These are phyloP conservation scores for Platanthera guangdongensis DNA, from an alignment of 106 monocot genomes.

Conservation along the genomic window DNA sequence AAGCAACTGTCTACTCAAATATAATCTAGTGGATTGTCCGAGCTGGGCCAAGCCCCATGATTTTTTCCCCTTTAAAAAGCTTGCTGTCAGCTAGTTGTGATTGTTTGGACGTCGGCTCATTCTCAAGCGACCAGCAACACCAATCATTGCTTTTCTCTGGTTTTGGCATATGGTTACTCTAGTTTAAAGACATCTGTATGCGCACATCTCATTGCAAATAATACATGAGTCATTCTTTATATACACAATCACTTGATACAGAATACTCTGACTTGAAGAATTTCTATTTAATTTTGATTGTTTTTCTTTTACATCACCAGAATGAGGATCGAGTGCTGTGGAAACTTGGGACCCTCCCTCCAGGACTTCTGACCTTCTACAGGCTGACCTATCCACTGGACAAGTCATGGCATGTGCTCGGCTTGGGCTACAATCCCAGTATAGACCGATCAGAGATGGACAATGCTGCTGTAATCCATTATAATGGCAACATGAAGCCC, in stretches of 20 bases:
- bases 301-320: slow-evolving; percentile 8
- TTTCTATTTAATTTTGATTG: not conserved
- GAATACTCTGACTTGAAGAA: not conserved
- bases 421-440: slow-evolving; percentile 38
- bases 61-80: too few species aligned
- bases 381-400: slow-evolving; percentile 29
- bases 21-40: too few species aligned
- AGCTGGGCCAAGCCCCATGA: too few species aligned
- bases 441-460: slow-evolving; percentile 36
- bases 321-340: slow-evolving; percentile 37
- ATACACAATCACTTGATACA: not conserved
- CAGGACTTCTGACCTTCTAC: slow-evolving; percentile 35
- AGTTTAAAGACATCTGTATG: not conserved
- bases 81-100: too few species aligned
- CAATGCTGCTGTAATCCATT: slow-evolving; percentile 35
- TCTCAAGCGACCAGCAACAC: too few species aligned
- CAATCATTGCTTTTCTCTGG: not conserved
- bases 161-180: not conserved
- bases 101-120: too few species aligned
- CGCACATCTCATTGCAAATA: not conserved
- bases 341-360: slow-evolving; percentile 36
- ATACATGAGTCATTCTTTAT: not conserved
- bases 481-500: slow-evolving; percentile 45
- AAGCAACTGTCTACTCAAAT: too few species aligned
- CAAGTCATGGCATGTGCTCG: slow-evolving; percentile 48